phyloP scores from a whole-genome alignment of 176 grass and related monocot species.

The Oryza brachyantha region DNA sequence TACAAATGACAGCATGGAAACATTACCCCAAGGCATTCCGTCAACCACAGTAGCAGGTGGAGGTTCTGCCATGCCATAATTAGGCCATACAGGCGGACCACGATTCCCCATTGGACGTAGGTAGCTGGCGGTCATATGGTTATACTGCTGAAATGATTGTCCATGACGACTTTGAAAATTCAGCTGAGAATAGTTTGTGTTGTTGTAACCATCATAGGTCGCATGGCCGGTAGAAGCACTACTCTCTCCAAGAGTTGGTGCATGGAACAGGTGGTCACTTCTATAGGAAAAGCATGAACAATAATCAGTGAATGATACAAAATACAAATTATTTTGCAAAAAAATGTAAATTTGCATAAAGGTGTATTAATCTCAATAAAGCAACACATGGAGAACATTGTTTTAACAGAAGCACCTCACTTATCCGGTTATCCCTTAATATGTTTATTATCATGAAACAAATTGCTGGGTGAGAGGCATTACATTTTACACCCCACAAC shows the following conservation, averaged over 20 bases:
- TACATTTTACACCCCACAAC: not conserved
- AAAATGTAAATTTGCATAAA: slow-evolving; percentile 3
- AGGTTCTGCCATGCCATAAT: slow-evolving; percentile 60
- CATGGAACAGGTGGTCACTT: slow-evolving; percentile 39
- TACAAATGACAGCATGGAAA: slow-evolving; percentile 24
- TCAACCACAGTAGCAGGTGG: slow-evolving; percentile 50
- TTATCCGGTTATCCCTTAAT: not conserved
- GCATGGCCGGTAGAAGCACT: slow-evolving; percentile 31
- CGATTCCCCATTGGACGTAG: slow-evolving; percentile 41
- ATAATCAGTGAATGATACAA: slow-evolving; percentile 14
- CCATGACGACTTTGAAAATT: slow-evolving; percentile 41
- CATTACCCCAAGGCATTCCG: slow-evolving; percentile 70
- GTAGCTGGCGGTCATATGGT: slow-evolving; percentile 52
- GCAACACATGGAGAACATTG: no score
- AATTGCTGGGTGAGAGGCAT: not conserved
- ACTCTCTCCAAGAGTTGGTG: slow-evolving; percentile 45
- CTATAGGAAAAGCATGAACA: slow-evolving; percentile 43
- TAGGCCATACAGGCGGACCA: slow-evolving; percentile 45
- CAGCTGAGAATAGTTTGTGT: slow-evolving; percentile 45
- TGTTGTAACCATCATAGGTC: slow-evolving; percentile 35
- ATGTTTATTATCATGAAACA: not conserved
- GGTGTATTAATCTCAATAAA: not conserved
- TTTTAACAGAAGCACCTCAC: not conserved
- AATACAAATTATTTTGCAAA: not conserved
- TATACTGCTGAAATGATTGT: slow-evolving; percentile 63